Base-by-base conservation (phyloP, 805 yeast species). In the Pichia thaimueangensis region DNA sequence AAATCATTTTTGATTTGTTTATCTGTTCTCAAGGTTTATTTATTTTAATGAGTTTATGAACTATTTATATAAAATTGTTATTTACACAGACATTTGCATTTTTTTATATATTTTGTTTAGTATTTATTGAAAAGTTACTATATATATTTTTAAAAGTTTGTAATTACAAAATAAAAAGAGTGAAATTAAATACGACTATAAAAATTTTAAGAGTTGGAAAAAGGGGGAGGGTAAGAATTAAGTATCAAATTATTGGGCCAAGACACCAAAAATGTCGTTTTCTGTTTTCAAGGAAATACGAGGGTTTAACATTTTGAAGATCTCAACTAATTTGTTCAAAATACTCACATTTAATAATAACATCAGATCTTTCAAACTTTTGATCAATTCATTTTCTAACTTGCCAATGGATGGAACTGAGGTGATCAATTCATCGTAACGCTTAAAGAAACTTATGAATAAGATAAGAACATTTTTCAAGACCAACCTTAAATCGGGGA, bases 401-500 rank as follows among this genome's bases (percentile, higher is more conserved):
- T 25, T 22, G 13, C 24, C 27, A 9, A 23, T 19, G 5, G 32
- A 19, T 3, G 19, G 8, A 3, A 15, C 28, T 8, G 7, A n/a
- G 1, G 5, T 16, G 4, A 38, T 13, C 10, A 35, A n/a, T 12
- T 34, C 35, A 15, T 45, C 45, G 21, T 42, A 42, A 16, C 45
- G 39, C 22, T 47, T 48, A 27, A 59, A 46, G 38, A 54, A 56
- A 25, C 51, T 50, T 15, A 58, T 51, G 25, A 56, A 41, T 16
- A 58, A 46, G 2, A 58, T 42, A 28, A 59, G 45, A 5, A 59
- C 55, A 46, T 59, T 58, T 35, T 59, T 59, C 30, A 58, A 44
- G 2, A 56, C 55, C 17, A 56, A 42, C n/a, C 62, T 40, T 24
- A 58, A 33, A 42, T 59, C 62, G 0, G 64, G 64, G 33, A 53